Percentiles rank a stretch among this genome's conserved stretches.
phyloP scores from a whole-genome alignment of 2,329 filamentous ascomycete species.

The Aureobasidium sp. region DNA sequence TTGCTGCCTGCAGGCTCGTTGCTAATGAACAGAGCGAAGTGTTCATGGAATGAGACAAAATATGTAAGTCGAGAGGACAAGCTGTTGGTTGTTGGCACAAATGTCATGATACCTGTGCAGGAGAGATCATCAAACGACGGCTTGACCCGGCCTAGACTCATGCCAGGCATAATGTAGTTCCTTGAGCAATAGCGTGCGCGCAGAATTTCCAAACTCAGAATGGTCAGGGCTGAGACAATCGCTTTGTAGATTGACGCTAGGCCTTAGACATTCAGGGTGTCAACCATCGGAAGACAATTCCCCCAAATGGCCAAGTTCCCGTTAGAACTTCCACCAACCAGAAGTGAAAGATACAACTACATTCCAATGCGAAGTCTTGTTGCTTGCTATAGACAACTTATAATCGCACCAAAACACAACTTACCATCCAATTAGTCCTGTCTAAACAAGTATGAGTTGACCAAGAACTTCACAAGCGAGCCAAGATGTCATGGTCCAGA shows the following conservation, averaged over 20 bases:
- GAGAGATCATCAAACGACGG: neutral
- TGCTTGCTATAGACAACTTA: neutral
- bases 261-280: neutral
- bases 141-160: neutral
- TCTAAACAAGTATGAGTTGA: neutral
- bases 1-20: neutral
- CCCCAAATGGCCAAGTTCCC: neutral
- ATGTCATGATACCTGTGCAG: neutral
- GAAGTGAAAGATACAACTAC: neutral
- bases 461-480: neutral
- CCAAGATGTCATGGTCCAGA: neutral
- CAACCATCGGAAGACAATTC: neutral
- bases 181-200: neutral
- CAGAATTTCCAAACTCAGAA: neutral
- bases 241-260: neutral
- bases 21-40: neutral
- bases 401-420: neutral
- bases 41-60: neutral
- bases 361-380: neutral
- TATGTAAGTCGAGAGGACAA: neutral
- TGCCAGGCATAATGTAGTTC: neutral
- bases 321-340: constrained; percentile 8
- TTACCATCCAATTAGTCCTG: neutral
- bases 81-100: neutral
- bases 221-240: neutral